phyloP scores from a whole-genome alignment of 2,329 filamentous ascomycete species.

The Leptographium flavum region DNA sequence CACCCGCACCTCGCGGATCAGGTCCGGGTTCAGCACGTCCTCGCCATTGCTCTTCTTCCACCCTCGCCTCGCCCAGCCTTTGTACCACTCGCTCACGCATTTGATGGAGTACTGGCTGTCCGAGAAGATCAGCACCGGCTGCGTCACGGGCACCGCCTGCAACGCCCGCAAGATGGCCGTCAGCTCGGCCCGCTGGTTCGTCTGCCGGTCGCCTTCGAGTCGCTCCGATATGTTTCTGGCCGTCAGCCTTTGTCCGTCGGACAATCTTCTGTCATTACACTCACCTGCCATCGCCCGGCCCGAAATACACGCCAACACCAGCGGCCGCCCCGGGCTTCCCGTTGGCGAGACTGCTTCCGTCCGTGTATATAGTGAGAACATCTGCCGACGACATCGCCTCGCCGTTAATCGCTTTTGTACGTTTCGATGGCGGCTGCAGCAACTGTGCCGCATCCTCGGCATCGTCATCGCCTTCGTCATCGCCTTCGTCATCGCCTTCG shows the following conservation, averaged over 20 bases:
- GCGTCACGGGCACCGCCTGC: conserved; percentile 53
- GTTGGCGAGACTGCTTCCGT: conserved; percentile 47
- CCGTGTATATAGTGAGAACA: conserved; percentile 41
- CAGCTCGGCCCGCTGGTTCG: conserved; percentile 92
- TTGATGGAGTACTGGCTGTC: conserved; percentile 87
- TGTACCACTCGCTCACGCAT: conserved; percentile 74
- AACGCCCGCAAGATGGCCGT: conserved; percentile 76
- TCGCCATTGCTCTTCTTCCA: conserved; percentile 59
- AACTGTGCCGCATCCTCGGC: conserved; percentile 19
- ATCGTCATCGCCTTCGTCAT: conserved; percentile 17
- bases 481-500: conserved; percentile 13
- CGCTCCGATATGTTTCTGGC: conserved; percentile 56
- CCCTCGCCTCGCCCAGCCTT: conserved; percentile 57
- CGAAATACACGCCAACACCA: conserved; percentile 52
- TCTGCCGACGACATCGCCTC: conserved; percentile 5
- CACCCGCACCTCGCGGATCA: conserved; percentile 58
- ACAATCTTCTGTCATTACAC: background rate
- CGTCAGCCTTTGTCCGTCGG: background rate
- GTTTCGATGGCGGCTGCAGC: conserved; percentile 21
- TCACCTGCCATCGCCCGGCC: conserved; percentile 37
- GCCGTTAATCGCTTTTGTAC: conserved; percentile 14
- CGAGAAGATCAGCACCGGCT: conserved; percentile 64
- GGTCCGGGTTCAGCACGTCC: conserved; percentile 72
- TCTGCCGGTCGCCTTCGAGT: conserved; percentile 60
- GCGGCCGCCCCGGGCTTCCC: conserved; percentile 39